Percentiles rank a stretch among this genome's conserved stretches.
Evolutionary conservation across 148 eudicot species (phyloP).

Genomic region (Linanthus parryae): DNA sequence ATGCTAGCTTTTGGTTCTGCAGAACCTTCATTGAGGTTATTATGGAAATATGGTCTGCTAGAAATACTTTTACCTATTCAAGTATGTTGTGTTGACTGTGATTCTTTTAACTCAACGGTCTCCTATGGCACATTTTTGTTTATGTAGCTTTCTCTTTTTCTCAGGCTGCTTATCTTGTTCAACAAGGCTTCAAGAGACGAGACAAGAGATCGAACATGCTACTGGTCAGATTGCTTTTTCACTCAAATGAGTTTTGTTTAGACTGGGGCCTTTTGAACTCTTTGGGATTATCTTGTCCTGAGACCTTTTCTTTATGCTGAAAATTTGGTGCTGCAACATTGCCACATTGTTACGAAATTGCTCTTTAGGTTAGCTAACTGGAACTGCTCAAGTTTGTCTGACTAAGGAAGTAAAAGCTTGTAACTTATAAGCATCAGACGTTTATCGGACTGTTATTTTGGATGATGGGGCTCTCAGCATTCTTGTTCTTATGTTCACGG

Average conservation of each 20-base stretch:
- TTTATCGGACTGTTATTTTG: no score
- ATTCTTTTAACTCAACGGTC: constrained; percentile 2
- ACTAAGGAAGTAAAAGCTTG: no score
- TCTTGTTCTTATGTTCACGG: no score
- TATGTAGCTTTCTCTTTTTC: constrained; percentile 9
- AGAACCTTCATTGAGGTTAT: constrained; percentile 74
- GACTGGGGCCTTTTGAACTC: not conserved
- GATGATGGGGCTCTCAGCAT: no score
- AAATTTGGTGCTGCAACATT: no score
- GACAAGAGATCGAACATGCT: constrained; percentile 88
- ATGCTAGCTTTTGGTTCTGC: constrained; percentile 98
- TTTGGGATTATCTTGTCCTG: not conserved
- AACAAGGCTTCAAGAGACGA: constrained; percentile 53
- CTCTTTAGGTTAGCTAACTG: no score
- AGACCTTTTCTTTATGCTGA: no score
- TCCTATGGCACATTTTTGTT: constrained; percentile 8
- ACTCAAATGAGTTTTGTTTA: not conserved
- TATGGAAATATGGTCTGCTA: constrained; percentile 73
- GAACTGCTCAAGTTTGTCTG: no score
- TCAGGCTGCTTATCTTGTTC: constrained; percentile 90
- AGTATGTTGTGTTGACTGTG: constrained; percentile 29
- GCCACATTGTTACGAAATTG: no score
- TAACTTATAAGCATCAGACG: no score
- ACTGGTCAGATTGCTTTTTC: constrained; percentile 43
- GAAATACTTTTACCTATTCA: constrained; percentile 84